phyloP scores from a whole-genome alignment of 345 rosid species.

The Eucalyptus pauciflora region DNA sequence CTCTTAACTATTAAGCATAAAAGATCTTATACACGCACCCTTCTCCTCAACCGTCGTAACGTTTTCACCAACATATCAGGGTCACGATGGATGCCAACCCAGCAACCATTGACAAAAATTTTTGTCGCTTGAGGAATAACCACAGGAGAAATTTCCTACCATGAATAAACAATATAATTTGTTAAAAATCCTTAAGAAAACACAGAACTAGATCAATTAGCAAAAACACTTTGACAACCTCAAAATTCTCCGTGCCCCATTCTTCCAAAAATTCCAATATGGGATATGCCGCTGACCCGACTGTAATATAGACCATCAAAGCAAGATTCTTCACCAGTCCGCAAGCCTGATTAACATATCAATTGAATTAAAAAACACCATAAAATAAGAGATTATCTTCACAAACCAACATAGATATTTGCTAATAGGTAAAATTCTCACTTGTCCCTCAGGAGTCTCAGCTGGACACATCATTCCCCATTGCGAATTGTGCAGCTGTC shows the following conservation, averaged over 20 bases:
- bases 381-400: background rate
- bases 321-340: slow-evolving; percentile 97
- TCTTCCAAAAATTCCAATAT: slow-evolving; percentile 89
- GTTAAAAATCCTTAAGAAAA: background rate
- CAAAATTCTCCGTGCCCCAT: slow-evolving; percentile 98
- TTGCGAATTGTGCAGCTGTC: slow-evolving; percentile 97
- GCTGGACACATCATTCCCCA: slow-evolving; percentile 99
- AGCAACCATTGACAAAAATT: slow-evolving; percentile 91
- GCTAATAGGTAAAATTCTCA: slow-evolving; percentile 14
- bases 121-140: slow-evolving; percentile 95
- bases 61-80: slow-evolving; percentile 99
- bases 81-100: slow-evolving; percentile 98
- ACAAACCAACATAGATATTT: background rate
- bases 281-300: slow-evolving; percentile 93
- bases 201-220: background rate
- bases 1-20: background rate
- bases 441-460: slow-evolving; percentile 99
- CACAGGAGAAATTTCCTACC: slow-evolving; percentile 92
- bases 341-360: slow-evolving; percentile 53
- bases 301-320: slow-evolving; percentile 94
- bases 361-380: background rate
- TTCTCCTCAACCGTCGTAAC: slow-evolving; percentile 78
- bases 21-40: slow-evolving; percentile 13
- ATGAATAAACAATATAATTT: background rate
- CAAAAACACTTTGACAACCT: slow-evolving; percentile 30